Percentiles rank a stretch among this genome's conserved stretches.
These are phyloP conservation scores for Gaertneriomyces sp. DNA, from an alignment of 192 early-diverging fungal genomes.

Conservation along the genomic window DNA sequence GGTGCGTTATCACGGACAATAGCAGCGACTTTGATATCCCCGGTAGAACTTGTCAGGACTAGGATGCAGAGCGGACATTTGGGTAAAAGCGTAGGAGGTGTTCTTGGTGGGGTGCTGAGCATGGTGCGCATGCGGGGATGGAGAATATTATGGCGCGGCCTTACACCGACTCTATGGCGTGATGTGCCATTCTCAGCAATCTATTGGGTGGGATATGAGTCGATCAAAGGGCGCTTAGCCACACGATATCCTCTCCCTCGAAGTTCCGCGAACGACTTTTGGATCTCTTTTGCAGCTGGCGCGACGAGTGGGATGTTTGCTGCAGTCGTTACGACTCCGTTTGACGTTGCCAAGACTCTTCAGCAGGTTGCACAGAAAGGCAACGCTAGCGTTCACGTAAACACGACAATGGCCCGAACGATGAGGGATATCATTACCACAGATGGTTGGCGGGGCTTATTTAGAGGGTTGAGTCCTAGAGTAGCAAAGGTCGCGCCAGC, in stretches of 20 bases:
- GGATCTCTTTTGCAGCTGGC: conserved; percentile 74
- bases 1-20: conserved; percentile 76
- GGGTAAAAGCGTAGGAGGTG: conserved; percentile 51
- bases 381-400: neutral
- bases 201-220: conserved; percentile 92
- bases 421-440: conserved; percentile 26
- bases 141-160: conserved; percentile 76
- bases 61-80: conserved; percentile 77
- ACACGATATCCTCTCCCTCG: no score
- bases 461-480: conserved; percentile 52
- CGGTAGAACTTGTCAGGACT: conserved; percentile 87
- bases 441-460: conserved; percentile 35
- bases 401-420: conserved; percentile 20
- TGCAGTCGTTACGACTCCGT: conserved; percentile 83
- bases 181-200: conserved; percentile 92
- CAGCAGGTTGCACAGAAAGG: conserved; percentile 59
- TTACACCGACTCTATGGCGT: conserved; percentile 84
- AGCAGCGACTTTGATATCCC: conserved; percentile 78
- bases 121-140: conserved; percentile 65
- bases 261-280: conserved; percentile 45
- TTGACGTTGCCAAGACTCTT: conserved; percentile 93
- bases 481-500: conserved; percentile 84
- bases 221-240: conserved; percentile 45
- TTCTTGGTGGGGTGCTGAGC: conserved; percentile 52
- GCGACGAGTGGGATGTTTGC: conserved; percentile 84